Conservation (phyloP, 768 basidiomycete genomes). For the Epithele typhae region DNA sequence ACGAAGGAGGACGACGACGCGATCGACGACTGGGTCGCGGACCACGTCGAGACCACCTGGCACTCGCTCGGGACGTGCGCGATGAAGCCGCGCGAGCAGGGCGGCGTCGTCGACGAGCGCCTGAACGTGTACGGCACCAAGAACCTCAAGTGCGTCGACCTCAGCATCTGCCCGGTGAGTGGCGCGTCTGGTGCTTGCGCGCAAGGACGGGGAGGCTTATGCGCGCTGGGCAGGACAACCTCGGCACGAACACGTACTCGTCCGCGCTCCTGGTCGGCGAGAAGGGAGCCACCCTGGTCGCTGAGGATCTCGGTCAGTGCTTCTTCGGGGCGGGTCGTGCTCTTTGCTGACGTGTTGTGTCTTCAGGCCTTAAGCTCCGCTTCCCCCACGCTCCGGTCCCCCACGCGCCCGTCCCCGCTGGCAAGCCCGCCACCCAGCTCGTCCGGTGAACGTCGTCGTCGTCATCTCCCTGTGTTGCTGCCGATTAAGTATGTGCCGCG, state of each 20-base stretch:
- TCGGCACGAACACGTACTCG: constrained; percentile 71
- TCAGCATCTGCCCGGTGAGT: constrained; percentile 68
- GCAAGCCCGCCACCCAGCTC: constrained; percentile 25
- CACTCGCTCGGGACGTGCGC: constrained; percentile 56
- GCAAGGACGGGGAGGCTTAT: too few relatives aligned
- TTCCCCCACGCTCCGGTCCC: constrained; percentile 65
- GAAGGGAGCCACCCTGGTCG: constrained; percentile 59
- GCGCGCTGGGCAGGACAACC: constrained; percentile 44
- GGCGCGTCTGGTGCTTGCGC: constrained; percentile 22
- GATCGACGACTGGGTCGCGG: constrained; percentile 66
- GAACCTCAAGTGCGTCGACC: constrained; percentile 64
- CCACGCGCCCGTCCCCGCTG: constrained; percentile 46
- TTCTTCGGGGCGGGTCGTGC: not conserved
- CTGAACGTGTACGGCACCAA: constrained; percentile 62
- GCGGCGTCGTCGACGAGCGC: constrained; percentile 61
- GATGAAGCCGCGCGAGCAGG: constrained; percentile 65
- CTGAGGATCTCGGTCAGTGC: constrained; percentile 56
- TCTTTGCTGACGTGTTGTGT: not conserved
- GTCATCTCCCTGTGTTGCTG: not conserved
- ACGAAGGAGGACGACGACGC: constrained; percentile 64
- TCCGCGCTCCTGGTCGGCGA: constrained; percentile 67
- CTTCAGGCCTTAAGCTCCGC: constrained; percentile 54
- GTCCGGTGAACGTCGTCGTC: constrained; percentile 11
- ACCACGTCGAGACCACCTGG: constrained; percentile 77
- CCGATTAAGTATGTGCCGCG: not conserved